Evolutionary conservation across 805 yeast genomes (phyloP).

Genomic region (Torulaspora franciscae): DNA sequence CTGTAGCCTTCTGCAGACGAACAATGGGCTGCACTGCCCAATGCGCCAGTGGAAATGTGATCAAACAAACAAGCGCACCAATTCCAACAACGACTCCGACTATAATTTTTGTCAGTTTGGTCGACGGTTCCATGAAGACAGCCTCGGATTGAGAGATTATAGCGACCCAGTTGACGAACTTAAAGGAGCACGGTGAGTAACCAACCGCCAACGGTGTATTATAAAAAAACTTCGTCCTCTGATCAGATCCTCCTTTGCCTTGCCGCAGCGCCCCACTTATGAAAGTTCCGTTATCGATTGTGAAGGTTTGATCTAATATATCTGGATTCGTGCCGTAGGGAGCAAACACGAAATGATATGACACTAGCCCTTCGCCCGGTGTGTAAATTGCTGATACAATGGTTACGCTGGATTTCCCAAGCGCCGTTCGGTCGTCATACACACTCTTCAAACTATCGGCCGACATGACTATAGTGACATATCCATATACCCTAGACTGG

Average conservation of each 20-base stretch:
- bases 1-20: slow-evolving; percentile 76
- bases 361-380: slow-evolving; percentile 16
- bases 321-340: slow-evolving; percentile 28
- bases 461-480: slow-evolving; percentile 53
- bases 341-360: slow-evolving; percentile 43
- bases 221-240: slow-evolving; percentile 37
- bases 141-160: slow-evolving; percentile 58
- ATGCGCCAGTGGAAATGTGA: slow-evolving; percentile 81
- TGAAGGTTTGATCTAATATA: slow-evolving; percentile 24
- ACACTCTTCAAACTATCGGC: slow-evolving; percentile 43
- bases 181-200: slow-evolving; percentile 43
- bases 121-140: slow-evolving; percentile 58
- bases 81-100: slow-evolving; percentile 75
- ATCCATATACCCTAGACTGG: slow-evolving; percentile 63
- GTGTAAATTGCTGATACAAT: slow-evolving; percentile 30
- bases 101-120: slow-evolving; percentile 59
- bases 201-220: slow-evolving; percentile 51
- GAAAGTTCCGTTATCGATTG: slow-evolving; percentile 34
- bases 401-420: slow-evolving; percentile 37
- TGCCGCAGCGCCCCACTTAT: slow-evolving; percentile 36
- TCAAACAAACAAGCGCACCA: slow-evolving; percentile 63
- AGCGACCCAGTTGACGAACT: slow-evolving; percentile 62
- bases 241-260: slow-evolving; percentile 40
- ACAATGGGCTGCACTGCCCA: slow-evolving; percentile 82
- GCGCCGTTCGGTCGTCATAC: slow-evolving; percentile 40